Conservation (phyloP, 352 stramenopile species). For the Pythium angustatum region DNA sequence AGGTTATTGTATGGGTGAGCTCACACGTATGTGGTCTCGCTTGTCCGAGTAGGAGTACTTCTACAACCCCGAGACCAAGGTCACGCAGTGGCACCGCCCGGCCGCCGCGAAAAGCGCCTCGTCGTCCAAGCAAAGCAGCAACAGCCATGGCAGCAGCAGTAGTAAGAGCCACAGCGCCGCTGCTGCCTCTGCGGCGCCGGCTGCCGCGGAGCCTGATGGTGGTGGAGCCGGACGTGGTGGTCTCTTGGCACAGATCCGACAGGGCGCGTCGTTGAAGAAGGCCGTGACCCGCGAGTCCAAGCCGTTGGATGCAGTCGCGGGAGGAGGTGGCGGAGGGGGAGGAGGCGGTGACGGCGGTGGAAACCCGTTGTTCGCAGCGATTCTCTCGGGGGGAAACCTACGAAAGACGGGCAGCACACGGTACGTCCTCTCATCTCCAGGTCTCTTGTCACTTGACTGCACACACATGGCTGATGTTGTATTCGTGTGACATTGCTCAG, state of each 20-base stretch:
- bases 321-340: conserved; percentile 22
- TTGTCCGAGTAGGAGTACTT: conserved; percentile 77
- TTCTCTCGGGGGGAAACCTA: conserved; percentile 66
- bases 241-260: conserved; percentile 71
- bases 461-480: neutral
- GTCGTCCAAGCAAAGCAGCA: conserved; percentile 20
- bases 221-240: conserved; percentile 44
- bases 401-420: conserved; percentile 46
- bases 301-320: conserved; percentile 44
- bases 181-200: neutral
- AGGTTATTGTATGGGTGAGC: too few species aligned
- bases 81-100: conserved; percentile 82
- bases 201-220: conserved; percentile 24
- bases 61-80: conserved; percentile 88
- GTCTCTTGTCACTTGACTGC: neutral
- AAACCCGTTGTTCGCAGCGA: conserved; percentile 70
- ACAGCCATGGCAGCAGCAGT: conserved; percentile 30
- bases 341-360: conserved; percentile 37
- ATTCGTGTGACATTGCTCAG: neutral
- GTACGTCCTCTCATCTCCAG: conserved; percentile 23
- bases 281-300: conserved; percentile 72
- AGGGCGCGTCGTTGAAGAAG: conserved; percentile 76
- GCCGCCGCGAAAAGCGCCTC: conserved; percentile 25
- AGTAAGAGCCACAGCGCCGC: conserved; percentile 4
- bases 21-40: neutral